phyloP scores from a whole-genome alignment of 768 basidiomycete genomes.

The Calocybe indica region DNA sequence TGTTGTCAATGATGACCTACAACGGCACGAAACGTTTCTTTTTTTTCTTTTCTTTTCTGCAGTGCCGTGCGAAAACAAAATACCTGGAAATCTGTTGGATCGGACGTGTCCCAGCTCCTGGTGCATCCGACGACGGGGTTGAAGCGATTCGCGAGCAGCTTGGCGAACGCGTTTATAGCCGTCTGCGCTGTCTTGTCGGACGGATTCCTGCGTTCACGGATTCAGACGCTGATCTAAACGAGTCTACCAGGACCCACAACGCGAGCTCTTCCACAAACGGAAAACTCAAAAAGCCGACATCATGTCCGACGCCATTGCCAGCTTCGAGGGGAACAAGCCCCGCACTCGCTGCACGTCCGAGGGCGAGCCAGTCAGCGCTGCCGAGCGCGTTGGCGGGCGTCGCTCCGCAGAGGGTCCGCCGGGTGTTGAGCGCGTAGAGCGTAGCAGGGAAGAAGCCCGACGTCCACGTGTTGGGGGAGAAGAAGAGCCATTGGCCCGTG shows the following conservation, averaged over 20 bases:
- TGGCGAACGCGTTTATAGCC: constrained; percentile 53
- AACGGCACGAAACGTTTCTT: background rate
- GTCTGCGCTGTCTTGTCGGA: constrained; percentile 47
- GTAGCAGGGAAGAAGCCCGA: constrained; percentile 63
- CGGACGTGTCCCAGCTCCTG: constrained; percentile 58
- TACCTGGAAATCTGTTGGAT: constrained; percentile 57
- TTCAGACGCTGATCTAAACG: background rate
- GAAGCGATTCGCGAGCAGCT: constrained; percentile 50
- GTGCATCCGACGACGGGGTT: constrained; percentile 59
- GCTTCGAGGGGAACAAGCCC: constrained; percentile 45
- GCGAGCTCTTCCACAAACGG: constrained; percentile 59
- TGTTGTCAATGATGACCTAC: constrained; percentile 72
- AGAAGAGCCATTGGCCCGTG: constrained; percentile 46
- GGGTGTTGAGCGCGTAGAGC: constrained; percentile 52
- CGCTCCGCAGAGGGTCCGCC: constrained; percentile 41
- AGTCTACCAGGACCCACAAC: constrained; percentile 34
- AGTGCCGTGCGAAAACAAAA: background rate
- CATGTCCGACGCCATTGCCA: constrained; percentile 50
- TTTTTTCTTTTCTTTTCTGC: no score
- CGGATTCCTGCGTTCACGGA: constrained; percentile 37
- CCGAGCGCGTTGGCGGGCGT: constrained; percentile 29
- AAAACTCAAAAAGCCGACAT: constrained; percentile 68
- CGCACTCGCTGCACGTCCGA: constrained; percentile 46
- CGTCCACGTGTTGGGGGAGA: constrained; percentile 56
- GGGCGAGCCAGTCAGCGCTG: constrained; percentile 48